These are phyloP conservation scores for Selaginella tamariscina DNA, from an alignment of 75 land plant genomes.

Conservation along the genomic window DNA sequence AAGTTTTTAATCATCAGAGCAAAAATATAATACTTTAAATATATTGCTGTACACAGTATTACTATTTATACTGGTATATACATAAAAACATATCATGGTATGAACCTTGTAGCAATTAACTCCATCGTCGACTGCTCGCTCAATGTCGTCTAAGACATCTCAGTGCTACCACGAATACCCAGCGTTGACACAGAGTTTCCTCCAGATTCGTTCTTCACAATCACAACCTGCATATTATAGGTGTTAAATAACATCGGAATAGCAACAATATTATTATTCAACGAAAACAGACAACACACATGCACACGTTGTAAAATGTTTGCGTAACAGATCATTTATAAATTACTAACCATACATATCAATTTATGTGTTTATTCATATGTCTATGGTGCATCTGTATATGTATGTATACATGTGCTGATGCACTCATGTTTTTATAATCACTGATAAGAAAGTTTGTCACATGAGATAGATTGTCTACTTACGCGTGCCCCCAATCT, in stretches of 20 bases:
- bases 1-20: neutral
- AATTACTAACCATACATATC: too few relatives aligned
- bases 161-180: conserved; percentile 92
- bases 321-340: too few relatives aligned
- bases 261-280: neutral
- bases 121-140: conserved; percentile 98
- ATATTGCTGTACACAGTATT: neutral
- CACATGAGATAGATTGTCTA: too few relatives aligned
- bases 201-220: conserved; percentile 81
- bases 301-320: too few relatives aligned
- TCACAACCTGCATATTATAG: conserved; percentile 44
- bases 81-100: neutral
- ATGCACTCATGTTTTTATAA: too few relatives aligned
- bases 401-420: too few relatives aligned
- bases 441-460: too few relatives aligned
- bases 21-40: neutral
- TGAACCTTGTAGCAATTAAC: conserved; percentile 85
- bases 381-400: too few relatives aligned
- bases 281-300: neutral
- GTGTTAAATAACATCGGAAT: neutral
- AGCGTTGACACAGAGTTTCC: conserved; percentile 85
- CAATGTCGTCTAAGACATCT: conserved; percentile 92
- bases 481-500: conserved; percentile 85
- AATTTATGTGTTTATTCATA: too few relatives aligned
- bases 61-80: neutral